Evolutionary conservation across 2,329 filamentous ascomycete genomes (phyloP), one percentile per base, ranked within the genome.

Genomic region (Pseudogymnoascus sp.): DNA sequence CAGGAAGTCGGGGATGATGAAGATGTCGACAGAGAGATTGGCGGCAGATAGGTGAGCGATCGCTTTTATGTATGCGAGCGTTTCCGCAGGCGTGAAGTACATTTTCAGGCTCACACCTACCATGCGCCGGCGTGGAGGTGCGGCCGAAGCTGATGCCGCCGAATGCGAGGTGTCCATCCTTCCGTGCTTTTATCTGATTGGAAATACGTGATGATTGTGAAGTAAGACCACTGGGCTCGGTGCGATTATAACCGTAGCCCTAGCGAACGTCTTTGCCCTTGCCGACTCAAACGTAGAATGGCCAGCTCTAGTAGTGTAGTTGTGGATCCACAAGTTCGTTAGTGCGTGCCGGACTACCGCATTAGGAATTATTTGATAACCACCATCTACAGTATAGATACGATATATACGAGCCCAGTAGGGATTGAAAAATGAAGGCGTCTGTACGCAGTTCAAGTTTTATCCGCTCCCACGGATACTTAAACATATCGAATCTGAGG

Each of bases 1-100:
- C 60, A 93, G 74, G 70, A 90, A 89, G 74, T 93, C 89, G 1
- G 90, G 89, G 65, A 92, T 85, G 67, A 93, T 76, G 73, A 91
- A 91, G 66, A 93, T 78, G 72, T 90, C 86, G 63, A 89, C 73
- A 12, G 76, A 71, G 59, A 76, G 71, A 30, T 74, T 70, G 18
- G 75, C 68, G 3, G 75, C 70, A 34, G 76, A 70, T 22, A 78
- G 73, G 18, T 77, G 71, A 38, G 81, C 70, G 7, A 77, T 77
- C 30, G 75, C 65, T 12, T 83, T 73, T 14, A 88, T 75, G 70
- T 86, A 87, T 61, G 78, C 69, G 50, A 79, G 74, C 1, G 88
- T 91, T 63, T 79, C 78, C 9, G 80, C 74, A 7, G 86, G 80
- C 64, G 86, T 83, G 75, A 92, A 92, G 79, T 92, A 91, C 83